Conservation (phyloP, 768 basidiomycete species). For the Coprinopsis marcescibilis region DNA sequence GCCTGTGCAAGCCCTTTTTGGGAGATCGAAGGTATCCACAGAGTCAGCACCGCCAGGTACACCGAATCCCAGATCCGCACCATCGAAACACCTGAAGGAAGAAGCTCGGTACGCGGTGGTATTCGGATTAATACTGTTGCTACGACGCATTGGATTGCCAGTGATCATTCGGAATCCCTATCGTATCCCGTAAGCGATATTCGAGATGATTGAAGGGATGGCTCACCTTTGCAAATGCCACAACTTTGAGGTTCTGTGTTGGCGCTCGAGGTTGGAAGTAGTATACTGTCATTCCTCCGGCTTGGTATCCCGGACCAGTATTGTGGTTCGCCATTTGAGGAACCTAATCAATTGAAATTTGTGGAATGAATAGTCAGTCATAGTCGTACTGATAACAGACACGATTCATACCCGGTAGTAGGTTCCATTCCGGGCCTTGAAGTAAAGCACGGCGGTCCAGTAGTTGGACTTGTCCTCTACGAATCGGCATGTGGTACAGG, state of each 20-base stretch:
- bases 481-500: constrained; percentile 14
- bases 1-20: constrained; percentile 5
- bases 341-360: too few species aligned
- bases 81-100: constrained; percentile 10
- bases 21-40: constrained; percentile 4
- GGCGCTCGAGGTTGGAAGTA: constrained; percentile 12
- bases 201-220: not conserved
- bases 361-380: too few species aligned
- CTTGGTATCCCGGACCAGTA: constrained; percentile 10
- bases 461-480: constrained; percentile 14
- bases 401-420: constrained; percentile 9
- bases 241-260: constrained; percentile 9
- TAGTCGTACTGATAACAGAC: not conserved
- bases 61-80: constrained; percentile 4
- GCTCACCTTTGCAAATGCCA: constrained; percentile 7
- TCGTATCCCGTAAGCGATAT: not conserved
- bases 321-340: constrained; percentile 12
- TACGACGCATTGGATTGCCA: constrained; percentile 6
- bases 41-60: constrained; percentile 6
- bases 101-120: constrained; percentile 2
- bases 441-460: constrained; percentile 13
- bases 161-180: constrained; percentile 12
- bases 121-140: not conserved
- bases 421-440: constrained; percentile 12
- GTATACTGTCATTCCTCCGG: constrained; percentile 11